Conservation (phyloP, 345 rosid species). For the Brassica cretica region DNA sequence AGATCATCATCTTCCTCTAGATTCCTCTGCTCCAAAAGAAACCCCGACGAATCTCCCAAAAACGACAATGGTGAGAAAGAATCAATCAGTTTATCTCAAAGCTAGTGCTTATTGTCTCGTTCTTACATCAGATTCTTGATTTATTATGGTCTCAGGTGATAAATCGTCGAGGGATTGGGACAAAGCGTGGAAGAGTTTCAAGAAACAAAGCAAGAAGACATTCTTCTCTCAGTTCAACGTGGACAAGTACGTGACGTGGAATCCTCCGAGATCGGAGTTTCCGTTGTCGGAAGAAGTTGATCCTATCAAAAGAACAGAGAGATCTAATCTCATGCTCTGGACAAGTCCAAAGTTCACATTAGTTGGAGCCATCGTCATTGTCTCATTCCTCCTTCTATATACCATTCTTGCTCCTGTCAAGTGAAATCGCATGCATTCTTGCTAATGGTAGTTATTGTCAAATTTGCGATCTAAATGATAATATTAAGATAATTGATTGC, state of each 20-base stretch:
- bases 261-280: slow-evolving; percentile 72
- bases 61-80: slow-evolving; percentile 39
- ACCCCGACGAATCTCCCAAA: slow-evolving; percentile 41
- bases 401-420: slow-evolving; percentile 78
- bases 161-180: slow-evolving; percentile 79
- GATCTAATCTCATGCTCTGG: slow-evolving; percentile 82
- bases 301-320: slow-evolving; percentile 89
- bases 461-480: not conserved
- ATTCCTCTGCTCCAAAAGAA: slow-evolving; percentile 49
- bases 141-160: slow-evolving; percentile 53
- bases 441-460: too few species aligned
- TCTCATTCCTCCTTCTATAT: slow-evolving; percentile 75
- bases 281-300: slow-evolving; percentile 90
- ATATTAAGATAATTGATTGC: not conserved
- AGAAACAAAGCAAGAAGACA: slow-evolving; percentile 74
- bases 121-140: not conserved
- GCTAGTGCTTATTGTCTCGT: not conserved
- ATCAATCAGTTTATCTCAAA: not conserved
- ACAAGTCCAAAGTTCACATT: slow-evolving; percentile 79
- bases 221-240: slow-evolving; percentile 64
- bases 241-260: slow-evolving; percentile 88
- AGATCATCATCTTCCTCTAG: slow-evolving; percentile 28
- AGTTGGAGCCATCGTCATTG: slow-evolving; percentile 61
- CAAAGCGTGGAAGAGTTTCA: slow-evolving; percentile 85
- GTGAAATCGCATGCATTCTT: slow-evolving; percentile 19